Percentiles rank a stretch among this genome's conserved stretches.
phyloP scores from a whole-genome alignment of 352 stramenopile species.

The Phytopythium kandeliae region DNA sequence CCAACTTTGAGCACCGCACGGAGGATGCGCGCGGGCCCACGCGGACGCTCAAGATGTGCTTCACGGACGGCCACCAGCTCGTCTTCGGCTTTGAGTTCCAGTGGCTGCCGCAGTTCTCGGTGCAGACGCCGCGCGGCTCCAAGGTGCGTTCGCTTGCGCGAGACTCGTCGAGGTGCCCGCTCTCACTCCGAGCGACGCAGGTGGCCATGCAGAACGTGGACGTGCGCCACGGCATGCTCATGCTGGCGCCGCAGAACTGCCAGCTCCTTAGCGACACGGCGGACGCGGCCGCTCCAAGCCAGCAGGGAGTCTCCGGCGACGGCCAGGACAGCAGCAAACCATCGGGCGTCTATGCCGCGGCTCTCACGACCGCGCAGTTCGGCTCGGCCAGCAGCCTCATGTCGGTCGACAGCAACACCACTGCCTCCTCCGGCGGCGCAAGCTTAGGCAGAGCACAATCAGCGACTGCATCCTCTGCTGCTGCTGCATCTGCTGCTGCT shows the following conservation, averaged over 20 bases:
- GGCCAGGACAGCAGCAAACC: constrained; percentile 12
- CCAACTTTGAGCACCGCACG: constrained; percentile 65
- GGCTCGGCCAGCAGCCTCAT: background rate
- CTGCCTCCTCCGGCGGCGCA: background rate
- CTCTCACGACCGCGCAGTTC: constrained; percentile 44
- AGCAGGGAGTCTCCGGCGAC: constrained; percentile 8
- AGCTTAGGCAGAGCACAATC: constrained; percentile 6
- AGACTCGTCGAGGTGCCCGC: no score
- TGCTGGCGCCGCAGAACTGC: constrained; percentile 64
- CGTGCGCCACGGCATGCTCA: constrained; percentile 62
- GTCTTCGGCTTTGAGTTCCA: constrained; percentile 72
- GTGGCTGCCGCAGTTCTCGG: constrained; percentile 44
- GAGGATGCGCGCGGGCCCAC: constrained; percentile 54
- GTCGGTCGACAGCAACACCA: constrained; percentile 2
- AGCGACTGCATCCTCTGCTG: no score
- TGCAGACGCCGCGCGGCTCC: constrained; percentile 45
- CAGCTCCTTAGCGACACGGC: constrained; percentile 41
- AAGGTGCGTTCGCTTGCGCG: constrained; percentile 30
- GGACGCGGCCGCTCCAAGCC: constrained; percentile 14
- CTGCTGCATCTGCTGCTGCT: no score
- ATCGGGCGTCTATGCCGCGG: constrained; percentile 49
- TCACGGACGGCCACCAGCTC: constrained; percentile 75
- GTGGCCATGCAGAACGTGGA: constrained; percentile 58
- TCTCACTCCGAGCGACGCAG: constrained; percentile 10
- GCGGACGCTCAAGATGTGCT: constrained; percentile 76